Percentiles rank a stretch among this genome's conserved stretches.
phyloP scores from a whole-genome alignment of 2,329 filamentous ascomycete genomes.

The Claviceps africana region DNA sequence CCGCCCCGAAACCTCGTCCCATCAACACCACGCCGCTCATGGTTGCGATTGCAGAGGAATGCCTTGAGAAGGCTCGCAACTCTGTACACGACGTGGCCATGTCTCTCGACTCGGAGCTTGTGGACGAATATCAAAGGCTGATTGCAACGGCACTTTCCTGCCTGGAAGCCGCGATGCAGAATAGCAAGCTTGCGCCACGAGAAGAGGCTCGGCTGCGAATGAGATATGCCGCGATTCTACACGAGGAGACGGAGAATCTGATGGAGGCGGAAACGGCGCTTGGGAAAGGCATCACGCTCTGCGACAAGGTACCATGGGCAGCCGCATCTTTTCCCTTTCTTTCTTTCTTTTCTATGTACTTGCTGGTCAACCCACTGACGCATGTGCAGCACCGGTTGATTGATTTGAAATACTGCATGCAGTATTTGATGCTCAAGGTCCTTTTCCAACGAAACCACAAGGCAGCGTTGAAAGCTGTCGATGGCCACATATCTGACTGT shows the following conservation, averaged over 20 bases:
- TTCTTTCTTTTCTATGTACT: background rate
- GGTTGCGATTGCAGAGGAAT: conserved; percentile 62
- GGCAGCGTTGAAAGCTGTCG: conserved; percentile 57
- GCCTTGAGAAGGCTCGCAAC: conserved; percentile 50
- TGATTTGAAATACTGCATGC: conserved; percentile 65
- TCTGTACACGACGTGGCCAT: conserved; percentile 33
- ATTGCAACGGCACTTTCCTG: conserved; percentile 61
- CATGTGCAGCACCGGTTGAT: conserved; percentile 22
- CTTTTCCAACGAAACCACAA: conserved; percentile 58
- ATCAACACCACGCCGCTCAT: conserved; percentile 45
- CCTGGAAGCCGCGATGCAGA: conserved; percentile 54
- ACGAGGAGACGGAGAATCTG: conserved; percentile 63
- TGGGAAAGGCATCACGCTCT: conserved; percentile 56
- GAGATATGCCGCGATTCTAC: conserved; percentile 56
- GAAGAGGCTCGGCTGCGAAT: conserved; percentile 56
- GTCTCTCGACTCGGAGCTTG: conserved; percentile 23
- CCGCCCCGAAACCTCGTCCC: conserved; percentile 27
- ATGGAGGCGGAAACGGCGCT: conserved; percentile 60
- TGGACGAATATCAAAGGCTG: conserved; percentile 57
- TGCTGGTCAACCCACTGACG: conserved; percentile 2
- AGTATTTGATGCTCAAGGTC: conserved; percentile 57
- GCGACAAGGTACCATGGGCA: conserved; percentile 39
- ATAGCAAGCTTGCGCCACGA: conserved; percentile 44
- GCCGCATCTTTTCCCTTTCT: background rate
- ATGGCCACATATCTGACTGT: conserved; percentile 54